A percentile compares a stretch with the other conserved stretches of the same genome.
Evolutionary conservation across 2,329 filamentous ascomycete genomes (phyloP).

Genomic region (Orbilia javanica): DNA sequence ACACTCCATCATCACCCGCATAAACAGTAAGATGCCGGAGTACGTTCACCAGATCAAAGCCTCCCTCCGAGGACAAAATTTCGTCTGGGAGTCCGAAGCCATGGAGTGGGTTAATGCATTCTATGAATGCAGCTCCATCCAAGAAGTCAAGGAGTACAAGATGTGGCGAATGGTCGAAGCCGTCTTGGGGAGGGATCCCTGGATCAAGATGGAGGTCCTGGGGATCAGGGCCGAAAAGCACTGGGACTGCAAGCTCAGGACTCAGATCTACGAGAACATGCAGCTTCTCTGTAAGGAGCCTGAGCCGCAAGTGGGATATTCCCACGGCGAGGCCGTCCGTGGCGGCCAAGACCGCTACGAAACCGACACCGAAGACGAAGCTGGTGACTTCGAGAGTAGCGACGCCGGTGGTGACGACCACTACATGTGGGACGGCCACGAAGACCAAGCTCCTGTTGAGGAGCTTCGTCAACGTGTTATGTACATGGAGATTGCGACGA

Average conservation of each 20-base stretch:
- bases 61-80: neutral
- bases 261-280: neutral
- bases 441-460: neutral
- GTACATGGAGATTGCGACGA: neutral
- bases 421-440: neutral
- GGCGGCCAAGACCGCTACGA: neutral
- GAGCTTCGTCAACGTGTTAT: neutral
- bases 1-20: neutral
- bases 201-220: neutral
- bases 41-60: neutral
- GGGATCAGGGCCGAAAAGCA: neutral
- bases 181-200: neutral
- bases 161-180: constrained; percentile 16
- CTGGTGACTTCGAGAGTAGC: neutral
- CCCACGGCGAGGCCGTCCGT: neutral
- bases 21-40: neutral
- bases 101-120: constrained; percentile 39
- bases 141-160: constrained; percentile 19
- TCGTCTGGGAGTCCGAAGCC: neutral
- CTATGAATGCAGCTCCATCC: constrained; percentile 17
- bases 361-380: neutral
- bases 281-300: neutral
- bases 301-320: neutral
- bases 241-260: constrained; percentile 8
- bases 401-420: neutral